phyloP scores from a whole-genome alignment of 1,284 basidiomycete genomes.

The Cerrena zonata region DNA sequence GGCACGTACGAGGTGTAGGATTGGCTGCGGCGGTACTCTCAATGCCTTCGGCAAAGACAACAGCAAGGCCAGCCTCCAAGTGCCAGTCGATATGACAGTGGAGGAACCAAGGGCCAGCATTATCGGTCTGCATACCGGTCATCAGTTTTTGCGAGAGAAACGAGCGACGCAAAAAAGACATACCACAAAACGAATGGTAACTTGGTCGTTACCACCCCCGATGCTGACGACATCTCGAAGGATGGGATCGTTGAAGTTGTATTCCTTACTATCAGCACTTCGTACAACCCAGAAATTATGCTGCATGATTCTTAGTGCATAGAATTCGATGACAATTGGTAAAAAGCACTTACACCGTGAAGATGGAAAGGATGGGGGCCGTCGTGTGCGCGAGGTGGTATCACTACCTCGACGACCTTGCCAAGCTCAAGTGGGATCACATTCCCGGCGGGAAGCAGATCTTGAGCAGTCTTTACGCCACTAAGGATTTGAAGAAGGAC shows the following conservation, averaged over 20 bases:
- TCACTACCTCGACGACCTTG: slow-evolving; percentile 30
- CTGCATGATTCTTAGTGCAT: too few species aligned
- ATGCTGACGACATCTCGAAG: slow-evolving; percentile 14
- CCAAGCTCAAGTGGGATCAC: slow-evolving; percentile 24
- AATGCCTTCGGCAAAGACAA: slow-evolving; percentile 17
- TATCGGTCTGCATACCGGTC: slow-evolving; percentile 27
- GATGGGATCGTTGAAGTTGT: slow-evolving; percentile 33
- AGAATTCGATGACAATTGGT: background rate
- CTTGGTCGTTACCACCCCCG: slow-evolving; percentile 11
- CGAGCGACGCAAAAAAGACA: background rate
- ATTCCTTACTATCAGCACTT: slow-evolving; percentile 9
- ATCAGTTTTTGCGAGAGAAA: slow-evolving; percentile 15
- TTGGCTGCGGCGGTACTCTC: slow-evolving; percentile 5
- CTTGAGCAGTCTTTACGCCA: slow-evolving; percentile 22
- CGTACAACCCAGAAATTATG: slow-evolving; percentile 5
- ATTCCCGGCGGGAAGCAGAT: slow-evolving; percentile 27
- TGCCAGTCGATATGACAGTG: slow-evolving; percentile 29
- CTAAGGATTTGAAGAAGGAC: slow-evolving; percentile 33
- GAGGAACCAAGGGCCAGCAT: slow-evolving; percentile 31
- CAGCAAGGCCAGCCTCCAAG: slow-evolving; percentile 14
- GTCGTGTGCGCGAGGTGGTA: slow-evolving; percentile 25
- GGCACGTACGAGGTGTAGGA: background rate
- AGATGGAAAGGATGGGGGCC: slow-evolving; percentile 34
- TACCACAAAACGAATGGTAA: slow-evolving; percentile 15
- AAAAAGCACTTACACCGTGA: slow-evolving; percentile 26